Evolutionary conservation across 1,139 yeast genomes (phyloP).

Genomic region (Meyerozyma sp.): DNA sequence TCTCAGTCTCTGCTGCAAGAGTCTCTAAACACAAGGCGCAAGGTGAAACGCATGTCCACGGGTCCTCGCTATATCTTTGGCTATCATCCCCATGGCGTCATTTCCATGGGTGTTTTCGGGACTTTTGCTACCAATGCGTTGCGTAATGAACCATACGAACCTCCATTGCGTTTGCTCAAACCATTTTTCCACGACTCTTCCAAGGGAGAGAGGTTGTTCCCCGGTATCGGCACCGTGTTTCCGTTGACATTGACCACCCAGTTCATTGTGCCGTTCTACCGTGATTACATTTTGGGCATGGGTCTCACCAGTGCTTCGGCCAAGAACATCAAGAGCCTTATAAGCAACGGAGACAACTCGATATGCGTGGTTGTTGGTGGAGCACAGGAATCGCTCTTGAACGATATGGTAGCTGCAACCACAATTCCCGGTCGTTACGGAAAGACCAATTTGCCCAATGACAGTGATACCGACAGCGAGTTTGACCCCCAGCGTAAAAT

Average conservation of each 20-base stretch:
- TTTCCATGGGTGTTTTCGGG: slow-evolving; percentile 89
- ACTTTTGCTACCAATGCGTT: slow-evolving; percentile 76
- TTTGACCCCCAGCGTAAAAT: slow-evolving; percentile 1
- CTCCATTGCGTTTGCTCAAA: slow-evolving; percentile 49
- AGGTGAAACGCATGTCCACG: slow-evolving; percentile 30
- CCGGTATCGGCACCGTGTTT: slow-evolving; percentile 72
- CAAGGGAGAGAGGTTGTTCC: slow-evolving; percentile 51
- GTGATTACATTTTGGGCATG: slow-evolving; percentile 76
- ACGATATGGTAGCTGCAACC: slow-evolving; percentile 31
- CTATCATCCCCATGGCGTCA: slow-evolving; percentile 95
- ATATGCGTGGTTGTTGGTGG: slow-evolving; percentile 94
- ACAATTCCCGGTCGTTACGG: slow-evolving; percentile 46
- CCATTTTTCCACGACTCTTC: slow-evolving; percentile 41
- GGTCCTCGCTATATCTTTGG: slow-evolving; percentile 88
- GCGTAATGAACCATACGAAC: slow-evolving; percentile 40
- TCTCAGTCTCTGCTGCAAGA: slow-evolving; percentile 1
- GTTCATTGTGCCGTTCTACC: slow-evolving; percentile 78
- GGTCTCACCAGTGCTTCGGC: slow-evolving; percentile 87
- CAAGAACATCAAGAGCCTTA: slow-evolving; percentile 60
- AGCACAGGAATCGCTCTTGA: slow-evolving; percentile 79
- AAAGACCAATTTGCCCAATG: slow-evolving; percentile 36
- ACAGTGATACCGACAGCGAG: slow-evolving; percentile 7
- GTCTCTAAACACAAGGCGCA: slow-evolving; percentile 5
- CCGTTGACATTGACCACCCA: slow-evolving; percentile 80
- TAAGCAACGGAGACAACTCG: slow-evolving; percentile 62